Conservation (phyloP, 139 green algal genomes). For the Chlamydomonas eustigma region DNA sequence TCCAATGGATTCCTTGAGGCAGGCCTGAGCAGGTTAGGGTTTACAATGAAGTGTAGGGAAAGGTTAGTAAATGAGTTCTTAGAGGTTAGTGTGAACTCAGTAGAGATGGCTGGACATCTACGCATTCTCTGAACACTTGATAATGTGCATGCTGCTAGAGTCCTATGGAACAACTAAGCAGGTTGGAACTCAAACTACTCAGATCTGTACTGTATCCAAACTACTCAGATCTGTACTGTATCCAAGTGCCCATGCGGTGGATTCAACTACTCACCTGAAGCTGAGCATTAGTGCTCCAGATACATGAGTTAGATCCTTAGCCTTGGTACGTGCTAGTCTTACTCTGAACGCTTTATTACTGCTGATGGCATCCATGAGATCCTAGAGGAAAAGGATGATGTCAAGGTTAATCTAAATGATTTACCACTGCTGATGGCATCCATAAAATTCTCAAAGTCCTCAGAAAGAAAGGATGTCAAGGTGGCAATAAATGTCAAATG, state of each 20-base stretch:
- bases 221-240: too few species aligned
- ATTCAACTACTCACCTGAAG: constrained; percentile 25
- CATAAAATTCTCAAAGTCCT: neutral
- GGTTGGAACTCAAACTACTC: too few species aligned
- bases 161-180: too few species aligned
- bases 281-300: neutral
- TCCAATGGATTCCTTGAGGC: constrained; percentile 24
- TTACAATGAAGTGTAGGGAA: too few species aligned
- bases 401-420: neutral
- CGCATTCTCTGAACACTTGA: too few species aligned
- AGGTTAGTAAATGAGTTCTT: too few species aligned
- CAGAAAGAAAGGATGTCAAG: neutral
- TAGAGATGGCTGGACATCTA: too few species aligned
- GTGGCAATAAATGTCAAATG: neutral
- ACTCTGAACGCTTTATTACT: neutral
- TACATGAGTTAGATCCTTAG: neutral
- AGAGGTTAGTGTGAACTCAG: too few species aligned
- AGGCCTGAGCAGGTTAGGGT: constrained; percentile 10
- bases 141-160: too few species aligned
- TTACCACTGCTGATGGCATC: neutral
- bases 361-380: neutral
- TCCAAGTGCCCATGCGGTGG: too few species aligned
- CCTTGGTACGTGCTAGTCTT: neutral
- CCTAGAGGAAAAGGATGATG: neutral
- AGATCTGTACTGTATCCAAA: too few species aligned